phyloP scores from a whole-genome alignment of 441 rosid genomes.

The Sinapis alba region DNA sequence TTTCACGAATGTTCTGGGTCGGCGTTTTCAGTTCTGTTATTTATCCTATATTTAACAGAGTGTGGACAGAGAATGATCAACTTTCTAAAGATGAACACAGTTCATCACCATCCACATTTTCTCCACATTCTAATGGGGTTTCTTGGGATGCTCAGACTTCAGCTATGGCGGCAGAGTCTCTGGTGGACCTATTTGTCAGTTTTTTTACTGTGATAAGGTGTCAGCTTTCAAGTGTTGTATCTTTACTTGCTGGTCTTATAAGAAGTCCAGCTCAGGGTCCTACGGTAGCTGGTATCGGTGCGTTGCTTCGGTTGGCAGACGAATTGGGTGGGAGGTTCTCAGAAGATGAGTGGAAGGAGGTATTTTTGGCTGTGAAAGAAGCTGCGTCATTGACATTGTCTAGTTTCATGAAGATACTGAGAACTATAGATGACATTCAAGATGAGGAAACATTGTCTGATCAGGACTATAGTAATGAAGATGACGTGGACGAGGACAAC shows the following conservation, averaged over 20 bases:
- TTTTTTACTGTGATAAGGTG: slow-evolving; percentile 62
- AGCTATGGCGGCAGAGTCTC: slow-evolving; percentile 67
- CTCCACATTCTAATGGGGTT: slow-evolving; percentile 54
- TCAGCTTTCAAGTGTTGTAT: slow-evolving; percentile 66
- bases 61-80: slow-evolving; percentile 50
- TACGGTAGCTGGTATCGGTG: slow-evolving; percentile 80
- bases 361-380: slow-evolving; percentile 73
- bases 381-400: slow-evolving; percentile 70
- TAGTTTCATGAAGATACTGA: slow-evolving; percentile 72
- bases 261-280: slow-evolving; percentile 82
- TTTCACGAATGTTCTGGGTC: slow-evolving; percentile 72
- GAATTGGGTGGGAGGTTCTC: slow-evolving; percentile 70
- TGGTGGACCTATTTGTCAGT: slow-evolving; percentile 73
- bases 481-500: slow-evolving; percentile 76
- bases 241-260: slow-evolving; percentile 69
- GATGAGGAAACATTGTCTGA: slow-evolving; percentile 70
- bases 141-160: slow-evolving; percentile 87
- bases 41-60: slow-evolving; percentile 66
- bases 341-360: slow-evolving; percentile 81
- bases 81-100: slow-evolving; percentile 47
- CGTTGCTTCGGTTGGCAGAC: slow-evolving; percentile 65
- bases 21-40: slow-evolving; percentile 64
- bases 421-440: slow-evolving; percentile 69
- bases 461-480: slow-evolving; percentile 55
- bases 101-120: slow-evolving; percentile 44